Percentiles rank a stretch among this genome's conserved stretches.
Evolutionary conservation across 805 yeast genomes (phyloP).

Genomic region (Candida loeiensis): DNA sequence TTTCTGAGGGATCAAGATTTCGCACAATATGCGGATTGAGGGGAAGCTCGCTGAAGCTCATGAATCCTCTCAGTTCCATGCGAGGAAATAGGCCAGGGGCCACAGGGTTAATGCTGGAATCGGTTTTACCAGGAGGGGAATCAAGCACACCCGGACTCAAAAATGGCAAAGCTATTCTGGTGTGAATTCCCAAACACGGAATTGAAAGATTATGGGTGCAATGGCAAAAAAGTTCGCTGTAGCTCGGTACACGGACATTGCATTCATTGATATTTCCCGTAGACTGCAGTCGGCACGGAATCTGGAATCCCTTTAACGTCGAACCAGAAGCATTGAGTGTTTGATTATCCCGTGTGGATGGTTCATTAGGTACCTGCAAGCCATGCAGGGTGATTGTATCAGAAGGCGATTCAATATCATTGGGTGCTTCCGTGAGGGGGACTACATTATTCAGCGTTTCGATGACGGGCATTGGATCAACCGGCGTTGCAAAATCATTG

Average conservation of each 20-base stretch:
- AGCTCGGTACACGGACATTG: neutral
- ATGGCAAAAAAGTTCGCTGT: neutral
- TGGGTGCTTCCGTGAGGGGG: too few species aligned
- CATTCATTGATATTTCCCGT: too few species aligned
- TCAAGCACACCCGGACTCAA: neutral
- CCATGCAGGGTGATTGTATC: too few species aligned
- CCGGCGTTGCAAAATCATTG: too few species aligned
- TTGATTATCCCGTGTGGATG: too few species aligned
- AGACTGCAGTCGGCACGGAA: too few species aligned
- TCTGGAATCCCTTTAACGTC: too few species aligned
- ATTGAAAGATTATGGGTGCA: conserved; percentile 1
- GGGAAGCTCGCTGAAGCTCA: conserved; percentile 25
- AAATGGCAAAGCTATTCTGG: neutral
- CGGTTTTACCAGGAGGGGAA: neutral
- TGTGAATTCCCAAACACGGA: conserved; percentile 1
- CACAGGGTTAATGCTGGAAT: conserved; percentile 22
- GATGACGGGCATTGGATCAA: too few species aligned
- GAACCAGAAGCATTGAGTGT: too few species aligned
- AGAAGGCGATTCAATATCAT: too few species aligned
- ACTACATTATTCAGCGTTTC: too few species aligned
- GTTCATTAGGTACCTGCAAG: too few species aligned
- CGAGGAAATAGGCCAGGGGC: conserved; percentile 38
- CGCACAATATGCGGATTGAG: conserved; percentile 19
- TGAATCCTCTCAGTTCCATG: conserved; percentile 26
- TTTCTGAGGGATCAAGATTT: neutral